A percentile compares a stretch with the other conserved stretches of the same genome.
Conservation (phyloP, 2,329 filamentous ascomycete species). For the Venturia aucupariae region DNA sequence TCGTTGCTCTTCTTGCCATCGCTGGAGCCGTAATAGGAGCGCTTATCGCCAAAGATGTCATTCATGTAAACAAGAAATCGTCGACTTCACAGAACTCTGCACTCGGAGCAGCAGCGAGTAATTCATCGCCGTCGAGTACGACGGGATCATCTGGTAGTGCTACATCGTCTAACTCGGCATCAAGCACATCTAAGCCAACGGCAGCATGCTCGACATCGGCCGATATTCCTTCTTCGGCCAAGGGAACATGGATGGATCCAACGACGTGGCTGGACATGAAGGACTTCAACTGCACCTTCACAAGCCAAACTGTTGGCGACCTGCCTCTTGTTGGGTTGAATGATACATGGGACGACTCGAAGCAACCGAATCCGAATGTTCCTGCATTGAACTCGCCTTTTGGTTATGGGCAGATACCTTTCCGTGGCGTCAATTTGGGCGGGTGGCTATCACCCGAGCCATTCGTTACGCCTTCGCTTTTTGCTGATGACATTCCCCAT, state of each 20-base stretch:
- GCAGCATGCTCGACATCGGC: slow-evolving; percentile 16
- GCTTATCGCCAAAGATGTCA: slow-evolving; percentile 7
- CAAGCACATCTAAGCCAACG: slow-evolving; percentile 10
- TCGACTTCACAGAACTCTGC: background rate
- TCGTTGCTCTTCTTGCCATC: background rate
- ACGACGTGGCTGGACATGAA: slow-evolving; percentile 84
- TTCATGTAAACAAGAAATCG: slow-evolving; percentile 4
- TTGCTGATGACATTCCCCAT: slow-evolving; percentile 71
- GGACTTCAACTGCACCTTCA: slow-evolving; percentile 92
- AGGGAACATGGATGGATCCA: slow-evolving; percentile 73
- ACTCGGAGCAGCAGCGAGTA: background rate
- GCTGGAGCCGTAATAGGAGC: slow-evolving; percentile 35
- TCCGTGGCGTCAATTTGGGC: slow-evolving; percentile 83
- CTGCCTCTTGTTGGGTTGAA: slow-evolving; percentile 84
- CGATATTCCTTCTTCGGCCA: slow-evolving; percentile 47
- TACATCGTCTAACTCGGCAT: background rate
- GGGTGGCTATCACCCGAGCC: slow-evolving; percentile 92
- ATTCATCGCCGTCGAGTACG: background rate
- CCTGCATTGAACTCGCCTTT: slow-evolving; percentile 63
- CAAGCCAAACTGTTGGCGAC: slow-evolving; percentile 69
- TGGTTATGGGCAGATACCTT: slow-evolving; percentile 62
- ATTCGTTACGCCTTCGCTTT: slow-evolving; percentile 89
- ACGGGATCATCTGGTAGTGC: background rate
- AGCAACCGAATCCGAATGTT: slow-evolving; percentile 67
- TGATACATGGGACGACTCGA: slow-evolving; percentile 75